Evolutionary conservation across 257 asterid species (phyloP).

Genomic region (Nicotiana paniculata): DNA sequence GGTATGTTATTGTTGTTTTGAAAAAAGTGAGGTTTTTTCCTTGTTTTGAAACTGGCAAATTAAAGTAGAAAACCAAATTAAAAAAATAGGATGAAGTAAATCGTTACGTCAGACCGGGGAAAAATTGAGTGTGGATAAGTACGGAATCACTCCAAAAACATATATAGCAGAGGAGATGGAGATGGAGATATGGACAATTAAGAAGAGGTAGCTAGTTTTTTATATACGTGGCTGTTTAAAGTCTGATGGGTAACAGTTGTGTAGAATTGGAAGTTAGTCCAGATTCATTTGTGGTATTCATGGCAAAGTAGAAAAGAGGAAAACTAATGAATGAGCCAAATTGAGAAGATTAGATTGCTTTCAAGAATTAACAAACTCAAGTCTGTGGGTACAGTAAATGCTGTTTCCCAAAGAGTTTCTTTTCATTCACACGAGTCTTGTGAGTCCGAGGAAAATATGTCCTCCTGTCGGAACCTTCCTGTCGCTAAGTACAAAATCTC

Average conservation of each 20-base stretch:
- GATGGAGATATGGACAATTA: neutral
- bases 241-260: neutral
- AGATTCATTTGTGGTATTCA: neutral
- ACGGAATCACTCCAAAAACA: neutral
- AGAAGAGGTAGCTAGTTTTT: neutral
- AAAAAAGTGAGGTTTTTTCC: neutral
- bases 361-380: no score
- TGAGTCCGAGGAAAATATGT: slow-evolving; percentile 18
- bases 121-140: neutral
- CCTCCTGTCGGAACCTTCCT: neutral
- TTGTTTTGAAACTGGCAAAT: neutral
- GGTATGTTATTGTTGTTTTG: no score
- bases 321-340: neutral
- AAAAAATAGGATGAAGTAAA: neutral
- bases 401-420: neutral
- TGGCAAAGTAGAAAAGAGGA: neutral
- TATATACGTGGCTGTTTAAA: neutral
- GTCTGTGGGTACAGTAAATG: neutral
- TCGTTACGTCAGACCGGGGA: neutral
- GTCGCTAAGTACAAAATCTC: neutral
- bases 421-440: neutral
- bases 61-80: neutral
- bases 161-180: neutral
- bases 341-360: neutral
- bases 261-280: neutral